Evolutionary conservation across 441 rosid species (phyloP).

Genomic region (Raphanus hybrid): DNA sequence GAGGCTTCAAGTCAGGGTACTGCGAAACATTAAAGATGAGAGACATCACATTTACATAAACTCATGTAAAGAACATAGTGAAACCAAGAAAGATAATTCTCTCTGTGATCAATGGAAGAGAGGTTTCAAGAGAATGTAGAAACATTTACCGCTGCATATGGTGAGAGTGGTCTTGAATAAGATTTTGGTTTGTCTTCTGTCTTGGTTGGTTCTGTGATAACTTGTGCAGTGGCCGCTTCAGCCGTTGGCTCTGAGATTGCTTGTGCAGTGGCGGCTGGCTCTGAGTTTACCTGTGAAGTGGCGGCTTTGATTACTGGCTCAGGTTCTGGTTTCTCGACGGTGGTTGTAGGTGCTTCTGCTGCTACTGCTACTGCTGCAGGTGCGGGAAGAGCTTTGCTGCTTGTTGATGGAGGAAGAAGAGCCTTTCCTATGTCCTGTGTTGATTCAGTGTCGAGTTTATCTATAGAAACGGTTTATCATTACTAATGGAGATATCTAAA

Average conservation of each 20-base stretch:
- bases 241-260: conserved; percentile 36
- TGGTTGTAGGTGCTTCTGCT: conserved; percentile 46
- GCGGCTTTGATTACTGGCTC: conserved; percentile 30
- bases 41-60: conserved; percentile 16
- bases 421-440: conserved; percentile 55
- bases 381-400: conserved; percentile 64
- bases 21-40: conserved; percentile 42
- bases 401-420: conserved; percentile 62
- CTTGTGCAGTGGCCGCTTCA: conserved; percentile 43
- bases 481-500: background rate
- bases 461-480: background rate
- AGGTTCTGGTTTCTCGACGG: conserved; percentile 28
- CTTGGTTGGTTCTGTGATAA: conserved; percentile 42
- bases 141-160: conserved; percentile 68
- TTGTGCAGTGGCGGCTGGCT: conserved; percentile 20
- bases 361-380: conserved; percentile 50
- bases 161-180: conserved; percentile 76
- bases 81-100: background rate
- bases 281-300: conserved; percentile 7
- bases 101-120: background rate
- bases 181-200: conserved; percentile 55
- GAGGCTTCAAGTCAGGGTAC: conserved; percentile 97
- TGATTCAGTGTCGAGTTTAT: conserved; percentile 14
- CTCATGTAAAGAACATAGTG: background rate
- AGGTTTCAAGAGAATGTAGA: conserved; percentile 31